These are phyloP conservation scores for Puccinia horiana DNA, from an alignment of 1,284 basidiomycete genomes.

Conservation along the genomic window DNA sequence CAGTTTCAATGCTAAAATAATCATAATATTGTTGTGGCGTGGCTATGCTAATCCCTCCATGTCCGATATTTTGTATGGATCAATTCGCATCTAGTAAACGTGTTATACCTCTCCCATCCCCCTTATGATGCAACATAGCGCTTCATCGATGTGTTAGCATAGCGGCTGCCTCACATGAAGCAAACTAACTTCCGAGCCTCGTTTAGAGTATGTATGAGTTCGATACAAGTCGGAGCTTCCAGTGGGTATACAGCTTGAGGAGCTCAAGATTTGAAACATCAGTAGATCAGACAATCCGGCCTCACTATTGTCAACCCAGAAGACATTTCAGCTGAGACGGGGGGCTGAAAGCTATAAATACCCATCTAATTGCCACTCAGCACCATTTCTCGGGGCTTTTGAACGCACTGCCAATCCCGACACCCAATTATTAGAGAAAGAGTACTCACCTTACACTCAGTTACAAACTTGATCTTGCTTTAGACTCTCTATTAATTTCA, in stretches of 20 bases:
- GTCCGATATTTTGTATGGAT: slow-evolving; percentile 3
- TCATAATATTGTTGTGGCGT: background rate
- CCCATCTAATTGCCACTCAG: background rate
- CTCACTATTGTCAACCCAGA: background rate
- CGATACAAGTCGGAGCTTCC: background rate
- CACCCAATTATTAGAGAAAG: background rate
- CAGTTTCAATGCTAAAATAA: background rate
- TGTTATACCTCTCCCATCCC: background rate
- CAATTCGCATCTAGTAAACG: background rate
- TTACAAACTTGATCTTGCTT: background rate
- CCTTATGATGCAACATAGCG: background rate
- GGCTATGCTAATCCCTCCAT: background rate
- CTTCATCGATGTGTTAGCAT: background rate
- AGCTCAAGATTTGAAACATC: background rate
- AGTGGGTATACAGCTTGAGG: background rate
- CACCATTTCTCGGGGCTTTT: background rate
- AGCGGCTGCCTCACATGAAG: background rate
- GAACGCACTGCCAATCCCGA: background rate
- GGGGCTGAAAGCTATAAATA: background rate
- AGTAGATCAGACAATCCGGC: background rate
- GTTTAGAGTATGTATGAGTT: background rate
- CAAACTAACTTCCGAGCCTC: background rate
- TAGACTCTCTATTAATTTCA: background rate
- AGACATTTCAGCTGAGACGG: background rate
- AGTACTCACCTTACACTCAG: background rate